phyloP scores from a whole-genome alignment of 1,284 basidiomycete genomes.

The Singerocomus rubriflavus region DNA sequence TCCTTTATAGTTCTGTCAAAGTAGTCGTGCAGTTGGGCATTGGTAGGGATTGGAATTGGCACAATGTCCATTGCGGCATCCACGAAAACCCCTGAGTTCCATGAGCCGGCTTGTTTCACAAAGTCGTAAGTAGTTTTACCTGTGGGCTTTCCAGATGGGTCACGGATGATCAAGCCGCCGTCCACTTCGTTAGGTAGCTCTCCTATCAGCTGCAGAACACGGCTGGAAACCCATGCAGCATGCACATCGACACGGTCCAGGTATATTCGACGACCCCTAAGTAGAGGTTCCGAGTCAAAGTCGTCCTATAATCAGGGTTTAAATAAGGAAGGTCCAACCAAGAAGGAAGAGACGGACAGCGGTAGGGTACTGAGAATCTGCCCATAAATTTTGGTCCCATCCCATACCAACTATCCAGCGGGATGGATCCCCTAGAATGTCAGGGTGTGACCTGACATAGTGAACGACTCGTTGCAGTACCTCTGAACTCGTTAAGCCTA shows the following conservation, averaged over 20 bases:
- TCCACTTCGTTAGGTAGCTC: conserved; percentile 55
- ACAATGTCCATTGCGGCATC: conserved; percentile 74
- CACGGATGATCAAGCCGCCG: conserved; percentile 77
- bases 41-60: conserved; percentile 61
- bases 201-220: conserved; percentile 61
- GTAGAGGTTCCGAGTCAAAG: conserved; percentile 57
- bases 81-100: conserved; percentile 56
- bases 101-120: not conserved
- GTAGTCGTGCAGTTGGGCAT: conserved; percentile 54
- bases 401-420: conserved; percentile 85
- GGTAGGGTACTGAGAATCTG: conserved; percentile 67
- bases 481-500: conserved; percentile 39
- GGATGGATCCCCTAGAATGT: conserved; percentile 49
- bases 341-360: conserved; percentile 49
- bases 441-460: conserved; percentile 58
- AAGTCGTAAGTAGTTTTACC: conserved; percentile 41
- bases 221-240: conserved; percentile 79
- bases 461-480: conserved; percentile 59
- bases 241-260: conserved; percentile 79
- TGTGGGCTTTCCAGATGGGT: conserved; percentile 62
- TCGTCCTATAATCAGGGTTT: conserved; percentile 47
- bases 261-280: conserved; percentile 65
- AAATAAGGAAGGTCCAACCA: not conserved
- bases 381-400: conserved; percentile 89
- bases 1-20: conserved; percentile 64